These are phyloP conservation scores for Sporothrix pseudoabietina DNA, from an alignment of 2,329 filamentous ascomycete genomes.

Conservation along the genomic window DNA sequence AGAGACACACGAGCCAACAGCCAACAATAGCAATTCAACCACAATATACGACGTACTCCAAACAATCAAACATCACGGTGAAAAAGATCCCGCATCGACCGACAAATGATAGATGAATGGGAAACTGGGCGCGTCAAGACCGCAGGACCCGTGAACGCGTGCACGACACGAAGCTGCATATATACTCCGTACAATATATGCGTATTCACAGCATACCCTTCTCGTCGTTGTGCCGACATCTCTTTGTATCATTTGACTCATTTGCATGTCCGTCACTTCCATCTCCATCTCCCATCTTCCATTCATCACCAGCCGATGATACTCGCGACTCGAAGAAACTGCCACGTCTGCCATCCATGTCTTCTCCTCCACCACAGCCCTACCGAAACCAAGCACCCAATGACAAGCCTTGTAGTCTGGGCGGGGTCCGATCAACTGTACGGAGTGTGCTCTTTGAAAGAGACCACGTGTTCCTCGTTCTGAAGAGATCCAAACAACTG, in stretches of 20 bases:
- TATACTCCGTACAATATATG: too few relatives aligned
- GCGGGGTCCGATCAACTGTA: background rate
- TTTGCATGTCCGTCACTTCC: background rate
- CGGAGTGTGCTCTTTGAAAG: too few relatives aligned
- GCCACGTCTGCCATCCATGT: background rate
- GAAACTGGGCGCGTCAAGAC: background rate
- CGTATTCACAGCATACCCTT: background rate
- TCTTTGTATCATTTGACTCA: background rate
- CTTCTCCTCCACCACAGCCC: background rate
- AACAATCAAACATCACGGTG: background rate
- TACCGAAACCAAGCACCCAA: background rate
- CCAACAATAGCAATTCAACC: background rate
- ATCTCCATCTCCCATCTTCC: background rate
- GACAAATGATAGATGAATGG: background rate
- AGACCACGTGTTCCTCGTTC: background rate
- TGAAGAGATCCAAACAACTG: background rate
- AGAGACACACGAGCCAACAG: background rate
- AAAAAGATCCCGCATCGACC: background rate
- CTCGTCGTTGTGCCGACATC: background rate
- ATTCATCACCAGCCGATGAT: background rate
- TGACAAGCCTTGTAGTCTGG: background rate
- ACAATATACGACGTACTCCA: background rate
- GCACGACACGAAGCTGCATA: background rate
- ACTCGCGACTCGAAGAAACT: background rate
- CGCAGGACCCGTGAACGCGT: constrained; percentile 2